Base-by-base conservation (phyloP, 768 basidiomycete genomes). In the Trametes elegans region DNA sequence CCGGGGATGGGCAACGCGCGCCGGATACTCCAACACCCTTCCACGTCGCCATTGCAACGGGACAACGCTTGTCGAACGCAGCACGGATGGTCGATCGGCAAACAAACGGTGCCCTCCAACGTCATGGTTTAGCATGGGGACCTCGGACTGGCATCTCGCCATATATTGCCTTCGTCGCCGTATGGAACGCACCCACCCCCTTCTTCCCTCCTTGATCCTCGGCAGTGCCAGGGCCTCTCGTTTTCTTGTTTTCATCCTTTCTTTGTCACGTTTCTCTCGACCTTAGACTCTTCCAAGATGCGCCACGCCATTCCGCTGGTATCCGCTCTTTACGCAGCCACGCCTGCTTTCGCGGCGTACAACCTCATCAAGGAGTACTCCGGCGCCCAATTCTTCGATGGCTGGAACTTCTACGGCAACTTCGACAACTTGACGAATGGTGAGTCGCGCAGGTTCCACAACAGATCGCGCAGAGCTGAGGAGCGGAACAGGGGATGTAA, bases 401-500 rank as follows among this genome's bases (percentile, higher is more conserved):
- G 64, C 21, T 79, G 76, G 76, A 62, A 67, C 18, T 76, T 74
- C 63, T 77, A 71, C 47, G 74, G 71, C 5, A 65, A 57, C 51
- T 74, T 44, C 58, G 73, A 74, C 54, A 70, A 72, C 58, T 53
- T 70, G 27, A 71, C 70, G 11, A 67, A 66, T 23, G 70, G 71
- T 72, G 35, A 46, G 68, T 44, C 18, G 7, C 21, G 34, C 16
- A 21, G 21, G 16, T 19, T 45, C 23, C 3, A 16, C 9, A 29
- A 29, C 21, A 40, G 27, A 16, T 6, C n/a, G 16, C 11, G 49
- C 13, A n/a, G 18, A 26, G 28, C 36, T 16, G 11, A 40, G 11
- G 27, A 32, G 2, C 28, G 4, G 43, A 59, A 3, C 59, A 85
- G 87, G 87, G 39, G 85, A 88, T 60, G 84, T 82, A 13, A 78